Base-by-base conservation (phyloP, 106 monocot species). In the Allium sativum region DNA sequence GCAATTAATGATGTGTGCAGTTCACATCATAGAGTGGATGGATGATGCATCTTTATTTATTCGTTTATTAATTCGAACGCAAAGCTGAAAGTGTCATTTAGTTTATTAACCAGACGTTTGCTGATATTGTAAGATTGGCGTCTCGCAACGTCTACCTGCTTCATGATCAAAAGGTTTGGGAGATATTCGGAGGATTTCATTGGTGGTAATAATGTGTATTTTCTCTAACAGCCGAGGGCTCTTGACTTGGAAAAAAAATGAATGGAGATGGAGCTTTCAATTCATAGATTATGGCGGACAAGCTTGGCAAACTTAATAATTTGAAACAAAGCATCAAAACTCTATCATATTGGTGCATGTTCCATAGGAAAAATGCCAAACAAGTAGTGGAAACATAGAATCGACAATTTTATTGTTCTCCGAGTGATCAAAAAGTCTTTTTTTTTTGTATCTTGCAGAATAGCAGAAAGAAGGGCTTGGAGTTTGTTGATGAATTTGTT, bases 371-470 rank as follows among this genome's bases (percentile, higher is more conserved):
- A 50, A 93, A 88, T 40, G 82, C 93, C 67, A 82, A 68, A 53
- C 93, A 93, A 67, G 93, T 93, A 62, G 93, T 93, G 53, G 93
- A 93, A 76, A 93, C 84, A 65, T 93, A 88, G 93, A 80, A 82
- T 18, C 68, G 58, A 31, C 88, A 93, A 63, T 93, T 88, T 69
- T 76, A 80, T 48, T 61, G 59, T 17, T 78, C 88, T 44, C 77
- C 84, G 48, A 68, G 58, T 18, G 84, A 82, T 15, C 83, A 81
- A 45, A 50, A 79, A 61, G 62, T 93, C 14, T 81, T 82, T 53
- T 93, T 79, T 78, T 58, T 93, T n/a, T n/a, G 18, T 93, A 85
- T 73, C 79, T 93, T 79, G 93, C 93, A 93, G 55, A 93, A 93
- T 55, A 93, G 93, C 65, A 71, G 88, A 40, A 62, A 85, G 21